Evolutionary conservation across 179 eudicot species (phyloP).

Genomic region (Spinacia oleracea): DNA sequence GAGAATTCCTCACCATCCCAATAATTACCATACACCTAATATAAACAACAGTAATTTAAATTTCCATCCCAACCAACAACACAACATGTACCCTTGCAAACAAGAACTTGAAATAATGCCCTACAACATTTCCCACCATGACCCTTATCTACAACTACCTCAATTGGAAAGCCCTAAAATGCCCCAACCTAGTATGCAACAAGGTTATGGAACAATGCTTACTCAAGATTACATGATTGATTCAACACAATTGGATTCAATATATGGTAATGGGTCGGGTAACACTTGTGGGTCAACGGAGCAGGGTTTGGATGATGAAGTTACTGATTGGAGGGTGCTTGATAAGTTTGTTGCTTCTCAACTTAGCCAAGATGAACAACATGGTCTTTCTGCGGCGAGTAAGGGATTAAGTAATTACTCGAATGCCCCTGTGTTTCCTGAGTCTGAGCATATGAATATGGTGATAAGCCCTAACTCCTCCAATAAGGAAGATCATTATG

Average conservation of each 20-base stretch:
- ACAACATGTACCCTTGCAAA: conserved; percentile 49
- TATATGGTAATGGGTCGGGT: no score
- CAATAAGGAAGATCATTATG: conserved; percentile 33
- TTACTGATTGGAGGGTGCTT: conserved; percentile 76
- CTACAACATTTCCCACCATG: conserved; percentile 47
- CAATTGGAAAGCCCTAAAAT: conserved; percentile 65
- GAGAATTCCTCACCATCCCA: conserved; percentile 37
- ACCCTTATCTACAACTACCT: conserved; percentile 65
- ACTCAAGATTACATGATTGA: conserved; percentile 27
- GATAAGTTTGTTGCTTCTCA: conserved; percentile 84
- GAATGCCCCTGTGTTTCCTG: conserved; percentile 36
- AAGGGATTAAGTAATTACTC: conserved; percentile 40
- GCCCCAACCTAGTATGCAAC: conserved; percentile 26
- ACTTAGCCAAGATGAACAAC: conserved; percentile 66
- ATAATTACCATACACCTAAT: conserved; percentile 28
- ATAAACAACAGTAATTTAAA: conserved; percentile 26
- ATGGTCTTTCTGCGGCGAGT: conserved; percentile 26
- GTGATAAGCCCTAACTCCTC: conserved; percentile 35
- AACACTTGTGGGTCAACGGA: conserved; percentile 18
- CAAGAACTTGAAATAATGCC: conserved; percentile 54
- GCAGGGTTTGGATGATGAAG: conserved; percentile 43
- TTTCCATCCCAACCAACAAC: conserved; percentile 32
- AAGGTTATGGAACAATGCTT: conserved; percentile 24
- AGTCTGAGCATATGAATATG: conserved; percentile 39
- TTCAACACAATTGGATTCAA: conserved; percentile 29